phyloP scores from a whole-genome alignment of 495 filamentous ascomycete genomes.

The Penicillium turbatum region DNA sequence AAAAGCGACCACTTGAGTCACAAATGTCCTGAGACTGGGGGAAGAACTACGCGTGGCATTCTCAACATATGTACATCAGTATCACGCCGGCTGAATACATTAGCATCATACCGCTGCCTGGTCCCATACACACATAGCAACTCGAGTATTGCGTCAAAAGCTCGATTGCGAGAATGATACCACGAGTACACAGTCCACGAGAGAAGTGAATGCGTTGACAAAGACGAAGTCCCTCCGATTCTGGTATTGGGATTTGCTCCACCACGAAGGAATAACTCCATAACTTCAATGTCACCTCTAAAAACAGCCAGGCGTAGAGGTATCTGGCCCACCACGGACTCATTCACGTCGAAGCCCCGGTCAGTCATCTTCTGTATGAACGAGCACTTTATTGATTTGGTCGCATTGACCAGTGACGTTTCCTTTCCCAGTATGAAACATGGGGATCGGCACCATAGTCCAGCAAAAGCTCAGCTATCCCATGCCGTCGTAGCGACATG shows the following conservation, averaged over 20 bases:
- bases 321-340: neutral
- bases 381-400: neutral
- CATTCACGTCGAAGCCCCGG: neutral
- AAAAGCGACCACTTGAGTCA: no score
- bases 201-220: neutral
- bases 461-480: neutral
- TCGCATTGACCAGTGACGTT: neutral
- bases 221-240: neutral
- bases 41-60: neutral
- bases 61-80: no score
- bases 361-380: neutral
- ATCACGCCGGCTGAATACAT: neutral
- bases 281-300: neutral
- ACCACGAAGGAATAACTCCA: neutral
- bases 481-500: neutral
- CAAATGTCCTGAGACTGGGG: neutral
- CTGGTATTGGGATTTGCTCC: neutral
- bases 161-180: no score
- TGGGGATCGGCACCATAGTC: neutral
- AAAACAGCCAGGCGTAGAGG: neutral
- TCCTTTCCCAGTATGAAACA: neutral
- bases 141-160: neutral
- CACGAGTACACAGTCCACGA: neutral
- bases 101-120: neutral
- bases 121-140: neutral